Evolutionary conservation across 1,284 basidiomycete species (phyloP), one percentile per base, ranked within the genome.

Genomic region (Albatrellus sp.): DNA sequence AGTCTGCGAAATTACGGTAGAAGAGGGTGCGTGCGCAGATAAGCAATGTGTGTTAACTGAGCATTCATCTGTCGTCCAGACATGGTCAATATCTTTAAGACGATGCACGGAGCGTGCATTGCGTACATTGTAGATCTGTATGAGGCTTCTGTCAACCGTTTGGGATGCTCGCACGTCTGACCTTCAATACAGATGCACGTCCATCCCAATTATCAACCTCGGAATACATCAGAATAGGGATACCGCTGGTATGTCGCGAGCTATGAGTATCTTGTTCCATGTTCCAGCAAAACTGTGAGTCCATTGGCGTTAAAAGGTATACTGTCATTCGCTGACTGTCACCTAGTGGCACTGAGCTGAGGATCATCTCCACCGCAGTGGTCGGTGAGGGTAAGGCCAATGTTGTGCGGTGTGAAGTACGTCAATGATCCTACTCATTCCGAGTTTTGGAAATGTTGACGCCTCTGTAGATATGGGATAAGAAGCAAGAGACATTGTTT

Each of bases 221-320:
- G 8, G 68, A 67, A 0, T 53, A 57, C 13, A 59, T 58, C 13
- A 51, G 5, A 31, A 29, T 5, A 19, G 16, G 12, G 40, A 42
- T 32, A 19, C 29, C 29, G 19, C 64, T n/a, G 70, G 70, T 1
- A 60, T 74, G 9, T 73, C 72, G 2, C 69, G 72, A 49, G 63
- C 69, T 2, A 69, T 74, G 66, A 66, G 67, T 46, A 53, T 72
- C 16, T 63, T 67, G 32, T 73, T 67, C 64, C 70, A 72, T 48
- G 60, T 63, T n/a, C 63, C 69, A 12, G 61, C 64, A 30, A 58
- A 48, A 30, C 43, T 61, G 69, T 70, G 50, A 48, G 64, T 58
- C 24, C 16, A 29, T 13, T 19, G 9, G 8, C 16, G 13, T 7
- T 6, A 29, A 37, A 10, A 24, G 29, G 31, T 12, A 17, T 14